Evolutionary conservation across 2,329 filamentous ascomycete genomes (phyloP), one percentile per base, ranked within the genome.

Genomic region (Ophiostoma quercus): DNA sequence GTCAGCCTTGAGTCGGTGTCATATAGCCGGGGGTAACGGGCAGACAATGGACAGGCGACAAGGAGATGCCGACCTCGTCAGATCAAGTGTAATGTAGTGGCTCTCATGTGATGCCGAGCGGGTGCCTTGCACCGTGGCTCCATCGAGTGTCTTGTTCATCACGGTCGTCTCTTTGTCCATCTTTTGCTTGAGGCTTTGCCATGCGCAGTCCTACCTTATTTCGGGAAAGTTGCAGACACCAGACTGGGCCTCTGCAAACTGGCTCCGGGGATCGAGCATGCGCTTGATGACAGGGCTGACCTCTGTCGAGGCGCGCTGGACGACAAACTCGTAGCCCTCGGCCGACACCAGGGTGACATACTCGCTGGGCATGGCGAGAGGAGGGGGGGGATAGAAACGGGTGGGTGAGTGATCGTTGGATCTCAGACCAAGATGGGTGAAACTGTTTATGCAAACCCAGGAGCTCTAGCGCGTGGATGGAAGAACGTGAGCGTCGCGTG

Each of bases 281-380:
- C 87, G 85, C 80, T 87, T 90, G 80, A 94, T 90, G 71, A 88
- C 85, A 43, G 88, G 88, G 74, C 90, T 91, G 76, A 91, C 82
- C 75, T 87, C 82, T 71, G 90, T 87, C 2, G 90, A 88, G 67
- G 91, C 89, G 69, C 90, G 87, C 69, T 90, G 82, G 68, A 94
- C 84, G 73, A 91, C 87, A 77, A 92, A 94, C 80, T 92, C 90
- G 77, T 88, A 92, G 75, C 87, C 90, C 78, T 94, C 91, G 74
- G 83, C 85, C 0, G 90, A 92, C 60, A 93, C 84, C 68, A 94
- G 86, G 5, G 91, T 94, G 73, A 94, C 85, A 79, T 92, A 94
- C 76, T 92, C 88, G 79, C 85, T 87, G 9, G 73, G 70, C 68
- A 72, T 70, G 43, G 67, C 70, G 7, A 6, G n/a, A 57, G n/a